phyloP scores from a whole-genome alignment of 176 grass and related monocot species.

The Musa beccarii region DNA sequence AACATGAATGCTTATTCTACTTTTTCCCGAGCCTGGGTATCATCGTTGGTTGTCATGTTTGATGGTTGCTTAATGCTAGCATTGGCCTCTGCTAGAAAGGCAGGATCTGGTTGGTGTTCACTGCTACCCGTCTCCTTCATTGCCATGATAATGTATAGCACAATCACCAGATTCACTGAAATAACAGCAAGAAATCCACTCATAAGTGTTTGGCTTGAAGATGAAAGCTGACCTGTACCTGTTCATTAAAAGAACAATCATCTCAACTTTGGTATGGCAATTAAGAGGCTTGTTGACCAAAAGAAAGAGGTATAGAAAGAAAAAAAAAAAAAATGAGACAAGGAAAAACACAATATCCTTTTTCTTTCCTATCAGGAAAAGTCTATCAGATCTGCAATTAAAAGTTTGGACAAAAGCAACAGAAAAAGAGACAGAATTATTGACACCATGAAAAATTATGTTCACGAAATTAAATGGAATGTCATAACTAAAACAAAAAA shows the following conservation, averaged over 20 bases:
- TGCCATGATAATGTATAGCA: slow-evolving; percentile 75
- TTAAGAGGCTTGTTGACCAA: background rate
- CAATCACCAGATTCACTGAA: slow-evolving; percentile 74
- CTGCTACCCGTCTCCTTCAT: slow-evolving; percentile 52
- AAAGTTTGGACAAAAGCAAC: background rate
- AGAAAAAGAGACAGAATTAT: too few relatives aligned
- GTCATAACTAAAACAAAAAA: too few relatives aligned
- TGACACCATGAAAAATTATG: too few relatives aligned
- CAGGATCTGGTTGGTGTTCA: slow-evolving; percentile 66
- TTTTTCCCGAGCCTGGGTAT: slow-evolving; percentile 53
- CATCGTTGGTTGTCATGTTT: slow-evolving; percentile 21
- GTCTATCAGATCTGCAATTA: background rate
- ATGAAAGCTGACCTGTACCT: slow-evolving; percentile 57
- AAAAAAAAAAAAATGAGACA: background rate
- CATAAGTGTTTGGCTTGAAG: slow-evolving; percentile 48
- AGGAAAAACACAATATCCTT: background rate
- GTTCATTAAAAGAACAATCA: background rate
- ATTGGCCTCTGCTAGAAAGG: slow-evolving; percentile 74
- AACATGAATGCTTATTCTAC: slow-evolving; percentile 43
- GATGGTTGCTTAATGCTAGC: slow-evolving; percentile 57
- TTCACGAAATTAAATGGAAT: too few relatives aligned
- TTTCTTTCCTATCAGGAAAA: background rate
- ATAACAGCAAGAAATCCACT: slow-evolving; percentile 87
- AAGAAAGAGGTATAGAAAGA: background rate
- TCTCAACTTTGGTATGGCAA: background rate